Evolutionary conservation across 148 eudicot genomes (phyloP).

Genomic region (Suaeda aralocaspica): DNA sequence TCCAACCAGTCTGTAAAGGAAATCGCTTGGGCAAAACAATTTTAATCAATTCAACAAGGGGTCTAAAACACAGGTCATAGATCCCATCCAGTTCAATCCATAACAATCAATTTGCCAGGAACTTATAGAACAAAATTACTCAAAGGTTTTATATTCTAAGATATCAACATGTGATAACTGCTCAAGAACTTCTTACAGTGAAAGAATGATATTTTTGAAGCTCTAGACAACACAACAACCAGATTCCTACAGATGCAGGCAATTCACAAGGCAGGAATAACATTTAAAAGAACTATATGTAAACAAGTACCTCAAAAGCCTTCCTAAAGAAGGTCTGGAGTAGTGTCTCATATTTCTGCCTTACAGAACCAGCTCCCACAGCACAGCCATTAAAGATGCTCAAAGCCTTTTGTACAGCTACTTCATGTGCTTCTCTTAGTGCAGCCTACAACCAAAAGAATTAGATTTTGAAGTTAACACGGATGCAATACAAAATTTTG

Average conservation of each 20-base stretch:
- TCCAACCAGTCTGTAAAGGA: too few relatives aligned
- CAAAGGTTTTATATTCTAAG: too few relatives aligned
- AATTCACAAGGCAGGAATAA: background rate
- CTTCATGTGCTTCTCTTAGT: conserved; percentile 87
- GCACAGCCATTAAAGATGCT: conserved; percentile 68
- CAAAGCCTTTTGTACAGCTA: conserved; percentile 59
- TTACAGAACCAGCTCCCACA: conserved; percentile 69
- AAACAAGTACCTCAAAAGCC: conserved; percentile 72
- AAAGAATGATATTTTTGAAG: too few relatives aligned
- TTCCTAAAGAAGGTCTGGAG: conserved; percentile 64
- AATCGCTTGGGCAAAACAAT: too few relatives aligned
- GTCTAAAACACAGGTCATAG: too few relatives aligned
- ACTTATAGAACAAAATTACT: too few relatives aligned
- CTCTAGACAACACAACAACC: background rate
- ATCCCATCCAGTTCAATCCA: too few relatives aligned
- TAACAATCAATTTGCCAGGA: too few relatives aligned
- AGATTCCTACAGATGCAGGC: background rate
- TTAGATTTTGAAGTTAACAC: background rate
- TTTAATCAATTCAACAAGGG: too few relatives aligned
- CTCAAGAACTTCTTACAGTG: too few relatives aligned
- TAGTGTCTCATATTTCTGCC: conserved; percentile 84
- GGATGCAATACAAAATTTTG: background rate
- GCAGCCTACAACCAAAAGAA: conserved; percentile 48
- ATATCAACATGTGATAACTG: too few relatives aligned
- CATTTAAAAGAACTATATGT: background rate